Evolutionary conservation across 2,329 filamentous ascomycete genomes (phyloP).

Genomic region (Hymenoscyphus albidus): DNA sequence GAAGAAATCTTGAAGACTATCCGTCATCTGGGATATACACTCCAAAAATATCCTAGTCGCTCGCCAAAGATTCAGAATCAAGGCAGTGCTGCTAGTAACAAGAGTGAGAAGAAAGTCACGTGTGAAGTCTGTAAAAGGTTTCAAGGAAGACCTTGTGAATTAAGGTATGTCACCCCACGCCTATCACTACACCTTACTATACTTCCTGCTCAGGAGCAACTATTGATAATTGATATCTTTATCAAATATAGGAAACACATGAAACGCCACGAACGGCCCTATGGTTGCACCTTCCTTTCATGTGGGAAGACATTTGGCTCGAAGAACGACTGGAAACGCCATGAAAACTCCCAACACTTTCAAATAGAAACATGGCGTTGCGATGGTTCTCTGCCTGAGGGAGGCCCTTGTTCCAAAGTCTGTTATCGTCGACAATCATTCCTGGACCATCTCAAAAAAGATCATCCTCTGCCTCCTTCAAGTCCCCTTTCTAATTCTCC

Average conservation of each 20-base stretch:
- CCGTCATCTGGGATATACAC: slow-evolving; percentile 26
- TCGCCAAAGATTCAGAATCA: slow-evolving; percentile 22
- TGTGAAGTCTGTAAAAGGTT: slow-evolving; percentile 45
- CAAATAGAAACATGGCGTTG: slow-evolving; percentile 72
- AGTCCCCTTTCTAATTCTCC: background rate
- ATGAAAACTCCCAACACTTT: slow-evolving; percentile 77
- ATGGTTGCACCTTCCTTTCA: slow-evolving; percentile 69
- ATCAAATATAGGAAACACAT: slow-evolving; percentile 65
- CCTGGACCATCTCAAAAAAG: slow-evolving; percentile 52
- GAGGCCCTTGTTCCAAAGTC: slow-evolving; percentile 51
- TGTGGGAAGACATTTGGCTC: slow-evolving; percentile 79
- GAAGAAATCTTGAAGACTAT: slow-evolving; percentile 27
- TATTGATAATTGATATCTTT: slow-evolving; percentile 9
- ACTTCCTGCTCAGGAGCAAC: background rate
- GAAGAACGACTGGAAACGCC: slow-evolving; percentile 91
- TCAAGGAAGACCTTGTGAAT: slow-evolving; percentile 50
- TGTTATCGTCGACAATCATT: slow-evolving; percentile 59
- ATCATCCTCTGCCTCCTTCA: slow-evolving; percentile 31
- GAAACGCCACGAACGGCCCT: slow-evolving; percentile 77
- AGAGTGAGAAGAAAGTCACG: slow-evolving; percentile 28
- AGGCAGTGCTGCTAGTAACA: slow-evolving; percentile 29
- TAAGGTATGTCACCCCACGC: slow-evolving; percentile 45
- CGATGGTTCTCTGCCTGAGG: slow-evolving; percentile 38
- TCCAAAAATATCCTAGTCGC: slow-evolving; percentile 23
- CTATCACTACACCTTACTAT: background rate